Evolutionary conservation across 495 filamentous ascomycete species (phyloP).

Genomic region (Hyaloscypha hepaticicola): DNA sequence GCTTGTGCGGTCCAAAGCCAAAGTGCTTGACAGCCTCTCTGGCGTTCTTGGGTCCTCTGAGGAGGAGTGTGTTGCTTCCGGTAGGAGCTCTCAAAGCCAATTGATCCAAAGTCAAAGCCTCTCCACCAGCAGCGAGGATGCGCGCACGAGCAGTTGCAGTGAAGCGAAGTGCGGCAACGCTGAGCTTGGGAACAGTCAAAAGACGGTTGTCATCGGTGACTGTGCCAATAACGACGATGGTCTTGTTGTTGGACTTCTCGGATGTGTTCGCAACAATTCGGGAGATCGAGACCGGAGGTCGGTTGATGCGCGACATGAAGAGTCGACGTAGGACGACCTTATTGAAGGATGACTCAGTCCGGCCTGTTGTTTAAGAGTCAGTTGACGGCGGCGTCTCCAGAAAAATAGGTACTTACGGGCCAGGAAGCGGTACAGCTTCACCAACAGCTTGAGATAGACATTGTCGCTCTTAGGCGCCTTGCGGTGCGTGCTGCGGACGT

Average conservation of each 20-base stretch:
- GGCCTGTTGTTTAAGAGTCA: slow-evolving; percentile 53
- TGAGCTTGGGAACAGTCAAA: slow-evolving; percentile 83
- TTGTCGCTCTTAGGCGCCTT: slow-evolving; percentile 98
- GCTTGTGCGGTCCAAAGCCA: slow-evolving; percentile 91
- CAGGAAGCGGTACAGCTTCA: slow-evolving; percentile 99
- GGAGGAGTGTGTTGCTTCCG: slow-evolving; percentile 88
- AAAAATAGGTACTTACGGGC: slow-evolving; percentile 67
- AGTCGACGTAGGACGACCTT: slow-evolving; percentile 93
- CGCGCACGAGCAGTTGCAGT: slow-evolving; percentile 92
- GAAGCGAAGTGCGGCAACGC: slow-evolving; percentile 89
- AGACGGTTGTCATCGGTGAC: slow-evolving; percentile 97
- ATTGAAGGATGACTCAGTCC: slow-evolving; percentile 96
- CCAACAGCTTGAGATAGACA: slow-evolving; percentile 93
- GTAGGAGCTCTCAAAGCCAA: slow-evolving; percentile 90
- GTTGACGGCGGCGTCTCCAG: background rate
- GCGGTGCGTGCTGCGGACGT: slow-evolving; percentile 83
- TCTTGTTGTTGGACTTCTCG: slow-evolving; percentile 77
- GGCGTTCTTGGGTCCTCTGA: slow-evolving; percentile 95
- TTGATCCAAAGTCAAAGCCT: slow-evolving; percentile 93
- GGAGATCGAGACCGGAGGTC: slow-evolving; percentile 89
- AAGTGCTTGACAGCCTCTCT: slow-evolving; percentile 99
- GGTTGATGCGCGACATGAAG: slow-evolving; percentile 96
- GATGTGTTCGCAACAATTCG: slow-evolving; percentile 72
- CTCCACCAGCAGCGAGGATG: slow-evolving; percentile 88
- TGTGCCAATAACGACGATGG: slow-evolving; percentile 86